Base-by-base conservation (phyloP, 2,329 filamentous ascomycete species). In the Tympanopsis confertula region DNA sequence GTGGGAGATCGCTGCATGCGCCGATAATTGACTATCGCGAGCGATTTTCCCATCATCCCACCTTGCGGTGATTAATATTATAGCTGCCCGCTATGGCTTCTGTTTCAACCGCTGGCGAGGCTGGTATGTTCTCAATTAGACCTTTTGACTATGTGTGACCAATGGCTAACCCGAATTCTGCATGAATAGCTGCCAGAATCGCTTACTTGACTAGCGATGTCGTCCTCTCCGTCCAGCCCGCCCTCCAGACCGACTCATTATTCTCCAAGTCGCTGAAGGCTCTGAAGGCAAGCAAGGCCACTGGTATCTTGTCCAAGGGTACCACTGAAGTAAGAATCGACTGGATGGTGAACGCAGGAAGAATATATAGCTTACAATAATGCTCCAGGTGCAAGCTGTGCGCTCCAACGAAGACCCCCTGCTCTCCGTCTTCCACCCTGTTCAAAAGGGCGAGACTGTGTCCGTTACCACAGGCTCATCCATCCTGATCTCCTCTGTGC, bases 201-300 rank as follows among this genome's bases (percentile, higher is more conserved):
- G 89, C 91, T 58, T 96, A 96, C 67, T 74, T 94, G 50, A 75
- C 86, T 50, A 96, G 88, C 69, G 88, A 98, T 71, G 77, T 94
- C 47, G 73, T 98, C 55, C 66, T 98, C 50, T 95, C 91, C 44
- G 88, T 98, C 47, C 88, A 96, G 65, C 83, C 88, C 38, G 82
- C 89, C 36, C 73, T 93, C 50, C 44, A 30, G 46, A 39, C 5
- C 32, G 40, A 44, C 50, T 41, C 49, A 38, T 36, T n/a, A 22
- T 35, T 13, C 33, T 36, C 24, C 47, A 93, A 33, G 30, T 17
- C 30, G 7, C 30, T 33, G 10, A 33, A 33, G 30, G 30, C 30
- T 33, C 30, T 33, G 10, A 33, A 33, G 30, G 30, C 30, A 7
- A 33, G 15, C 30, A 33, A 33, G 12, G 15, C 30, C 17, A 10